phyloP scores from a whole-genome alignment of 306 rosid species.

The Sindora glabra region DNA sequence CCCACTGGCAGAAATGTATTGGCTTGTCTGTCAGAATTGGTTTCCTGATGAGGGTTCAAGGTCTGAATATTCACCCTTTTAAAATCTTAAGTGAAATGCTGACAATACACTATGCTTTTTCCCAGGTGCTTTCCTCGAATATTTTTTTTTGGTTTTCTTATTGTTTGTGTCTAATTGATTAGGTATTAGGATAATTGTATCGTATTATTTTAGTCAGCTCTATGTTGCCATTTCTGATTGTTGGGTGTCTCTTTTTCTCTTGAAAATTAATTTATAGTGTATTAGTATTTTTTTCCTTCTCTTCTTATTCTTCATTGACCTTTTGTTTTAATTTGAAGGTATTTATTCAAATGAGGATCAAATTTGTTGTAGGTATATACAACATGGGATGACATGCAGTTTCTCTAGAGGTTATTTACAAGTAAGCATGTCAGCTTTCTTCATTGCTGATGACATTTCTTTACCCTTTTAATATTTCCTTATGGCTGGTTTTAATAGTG shows the following conservation, averaged over 20 bases:
- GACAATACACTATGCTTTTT: too few relatives aligned
- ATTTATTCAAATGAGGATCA: slow-evolving; percentile 14
- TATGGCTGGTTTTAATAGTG: background rate
- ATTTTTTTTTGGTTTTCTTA: too few relatives aligned
- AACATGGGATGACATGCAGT: slow-evolving; percentile 36
- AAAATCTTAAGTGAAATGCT: too few relatives aligned
- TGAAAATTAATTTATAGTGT: background rate
- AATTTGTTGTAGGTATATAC: slow-evolving; percentile 11
- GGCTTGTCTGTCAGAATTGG: too few relatives aligned
- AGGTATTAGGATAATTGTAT: too few relatives aligned
- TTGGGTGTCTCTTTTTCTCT: background rate
- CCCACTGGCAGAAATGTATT: too few relatives aligned
- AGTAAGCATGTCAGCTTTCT: slow-evolving; percentile 22
- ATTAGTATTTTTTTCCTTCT: background rate
- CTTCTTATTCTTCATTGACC: background rate
- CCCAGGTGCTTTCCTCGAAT: too few relatives aligned
- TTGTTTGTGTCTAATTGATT: too few relatives aligned
- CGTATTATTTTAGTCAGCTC: too few relatives aligned
- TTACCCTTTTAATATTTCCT: background rate
- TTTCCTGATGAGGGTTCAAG: too few relatives aligned
- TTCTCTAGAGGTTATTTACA: background rate
- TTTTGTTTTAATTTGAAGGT: slow-evolving; percentile 24
- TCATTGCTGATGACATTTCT: background rate
- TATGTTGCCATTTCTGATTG: too few relatives aligned
- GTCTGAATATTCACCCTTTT: too few relatives aligned